Evolutionary conservation across 176 grass and related monocot species (phyloP).

Genomic region (Hordeum marinum): DNA sequence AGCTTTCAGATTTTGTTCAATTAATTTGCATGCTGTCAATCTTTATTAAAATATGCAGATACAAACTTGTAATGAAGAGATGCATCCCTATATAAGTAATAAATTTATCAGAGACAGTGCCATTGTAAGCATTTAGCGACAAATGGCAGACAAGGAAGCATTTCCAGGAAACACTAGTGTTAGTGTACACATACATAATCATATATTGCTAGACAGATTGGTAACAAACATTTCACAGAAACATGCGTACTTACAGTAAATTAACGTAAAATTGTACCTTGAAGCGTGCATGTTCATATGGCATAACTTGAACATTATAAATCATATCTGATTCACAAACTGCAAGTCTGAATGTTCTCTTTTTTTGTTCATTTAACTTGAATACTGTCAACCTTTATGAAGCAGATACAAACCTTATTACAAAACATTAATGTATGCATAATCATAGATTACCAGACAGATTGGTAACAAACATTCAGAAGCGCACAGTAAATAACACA

Average conservation of each 20-base stretch:
- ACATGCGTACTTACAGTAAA: neutral
- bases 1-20: neutral
- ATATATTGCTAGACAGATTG: neutral
- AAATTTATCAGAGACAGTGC: neutral
- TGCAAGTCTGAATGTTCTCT: too few relatives aligned
- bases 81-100: neutral
- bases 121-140: neutral
- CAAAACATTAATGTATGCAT: neutral
- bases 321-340: too few relatives aligned
- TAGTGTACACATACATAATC: conserved; percentile 2
- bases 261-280: neutral
- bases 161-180: neutral
- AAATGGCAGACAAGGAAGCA: neutral
- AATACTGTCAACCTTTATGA: too few relatives aligned
- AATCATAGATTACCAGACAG: neutral
- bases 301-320: too few relatives aligned
- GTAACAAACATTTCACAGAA: neutral
- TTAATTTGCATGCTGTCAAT: neutral
- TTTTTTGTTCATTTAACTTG: too few relatives aligned
- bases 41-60: neutral
- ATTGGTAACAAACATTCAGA: neutral
- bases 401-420: too few relatives aligned
- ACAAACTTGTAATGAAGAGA: neutral
- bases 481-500: neutral
- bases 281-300: neutral